phyloP scores from a whole-genome alignment of 805 yeast genomes.

The Saccharomycopsis sp. region DNA sequence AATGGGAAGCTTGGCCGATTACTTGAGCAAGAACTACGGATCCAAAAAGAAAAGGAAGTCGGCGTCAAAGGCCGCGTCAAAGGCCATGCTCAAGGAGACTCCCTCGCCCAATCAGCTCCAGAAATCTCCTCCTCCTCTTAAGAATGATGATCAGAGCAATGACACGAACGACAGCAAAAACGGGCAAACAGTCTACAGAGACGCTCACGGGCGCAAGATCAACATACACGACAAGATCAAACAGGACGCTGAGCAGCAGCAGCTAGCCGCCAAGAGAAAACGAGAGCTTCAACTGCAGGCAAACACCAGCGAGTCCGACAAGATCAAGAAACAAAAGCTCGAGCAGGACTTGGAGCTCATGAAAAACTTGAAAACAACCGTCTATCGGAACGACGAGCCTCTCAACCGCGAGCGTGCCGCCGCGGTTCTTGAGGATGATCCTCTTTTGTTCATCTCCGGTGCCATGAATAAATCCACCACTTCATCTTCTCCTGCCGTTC shows the following conservation, averaged over 20 bases:
- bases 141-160: too few relatives aligned
- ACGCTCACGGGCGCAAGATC: slow-evolving; percentile 6
- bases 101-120: too few relatives aligned
- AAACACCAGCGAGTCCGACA: slow-evolving; percentile 2
- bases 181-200: slow-evolving; percentile 11
- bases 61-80: background rate
- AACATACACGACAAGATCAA: slow-evolving; percentile 9
- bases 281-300: background rate
- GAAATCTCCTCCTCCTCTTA: too few relatives aligned
- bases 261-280: background rate
- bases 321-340: slow-evolving; percentile 4
- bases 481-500: too few relatives aligned
- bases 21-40: slow-evolving; percentile 18
- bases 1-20: slow-evolving; percentile 12
- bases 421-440: slow-evolving; percentile 16
- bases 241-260: slow-evolving; percentile 4
- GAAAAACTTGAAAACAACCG: slow-evolving; percentile 9
- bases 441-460: slow-evolving; percentile 18
- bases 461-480: slow-evolving; percentile 17
- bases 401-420: slow-evolving; percentile 13
- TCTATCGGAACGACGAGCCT: slow-evolving; percentile 9
- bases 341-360: slow-evolving; percentile 2
- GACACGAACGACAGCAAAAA: background rate
- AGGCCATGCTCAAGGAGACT: background rate
- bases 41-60: background rate